These are phyloP conservation scores for Tuber melanosporum DNA, from an alignment of 495 filamentous ascomycete genomes.

Conservation along the genomic window DNA sequence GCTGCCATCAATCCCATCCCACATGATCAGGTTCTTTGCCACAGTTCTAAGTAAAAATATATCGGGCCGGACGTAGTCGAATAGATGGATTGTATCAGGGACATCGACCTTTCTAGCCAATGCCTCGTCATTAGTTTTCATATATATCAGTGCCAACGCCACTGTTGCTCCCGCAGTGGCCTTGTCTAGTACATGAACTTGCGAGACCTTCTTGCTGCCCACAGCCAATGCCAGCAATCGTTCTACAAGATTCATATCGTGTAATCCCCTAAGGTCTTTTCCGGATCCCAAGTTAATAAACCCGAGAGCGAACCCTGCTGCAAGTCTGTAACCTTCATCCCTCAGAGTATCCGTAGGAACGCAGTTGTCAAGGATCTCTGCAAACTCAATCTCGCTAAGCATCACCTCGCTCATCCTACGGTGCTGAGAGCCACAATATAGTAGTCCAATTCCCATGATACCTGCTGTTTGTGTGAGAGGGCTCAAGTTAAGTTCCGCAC, in stretches of 20 bases:
- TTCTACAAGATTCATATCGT: constrained; percentile 90
- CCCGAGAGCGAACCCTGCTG: constrained; percentile 87
- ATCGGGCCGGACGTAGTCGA: constrained; percentile 92
- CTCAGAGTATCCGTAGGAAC: constrained; percentile 62
- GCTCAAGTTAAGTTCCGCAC: constrained; percentile 89
- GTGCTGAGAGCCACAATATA: constrained; percentile 94
- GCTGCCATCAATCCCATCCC: constrained; percentile 68
- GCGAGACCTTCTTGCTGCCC: constrained; percentile 74
- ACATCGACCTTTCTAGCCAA: constrained; percentile 89
- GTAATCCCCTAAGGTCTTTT: constrained; percentile 75
- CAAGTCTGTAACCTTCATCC: constrained; percentile 88
- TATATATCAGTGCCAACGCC: constrained; percentile 87
- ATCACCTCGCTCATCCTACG: constrained; percentile 98
- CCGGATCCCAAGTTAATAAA: constrained; percentile 93
- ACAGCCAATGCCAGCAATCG: constrained; percentile 78
- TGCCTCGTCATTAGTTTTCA: constrained; percentile 89
- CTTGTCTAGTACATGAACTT: constrained; percentile 86
- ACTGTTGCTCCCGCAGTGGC: constrained; percentile 85
- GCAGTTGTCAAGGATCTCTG: constrained; percentile 60
- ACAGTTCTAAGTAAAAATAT: constrained; percentile 84
- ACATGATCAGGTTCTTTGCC: constrained; percentile 88
- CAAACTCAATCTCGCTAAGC: constrained; percentile 90
- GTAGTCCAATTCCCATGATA: constrained; percentile 91
- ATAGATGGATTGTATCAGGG: constrained; percentile 78
- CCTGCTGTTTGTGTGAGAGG: constrained; percentile 92